These are phyloP conservation scores for Epichloe elymi DNA, from an alignment of 2,329 filamentous ascomycete genomes.

Conservation along the genomic window DNA sequence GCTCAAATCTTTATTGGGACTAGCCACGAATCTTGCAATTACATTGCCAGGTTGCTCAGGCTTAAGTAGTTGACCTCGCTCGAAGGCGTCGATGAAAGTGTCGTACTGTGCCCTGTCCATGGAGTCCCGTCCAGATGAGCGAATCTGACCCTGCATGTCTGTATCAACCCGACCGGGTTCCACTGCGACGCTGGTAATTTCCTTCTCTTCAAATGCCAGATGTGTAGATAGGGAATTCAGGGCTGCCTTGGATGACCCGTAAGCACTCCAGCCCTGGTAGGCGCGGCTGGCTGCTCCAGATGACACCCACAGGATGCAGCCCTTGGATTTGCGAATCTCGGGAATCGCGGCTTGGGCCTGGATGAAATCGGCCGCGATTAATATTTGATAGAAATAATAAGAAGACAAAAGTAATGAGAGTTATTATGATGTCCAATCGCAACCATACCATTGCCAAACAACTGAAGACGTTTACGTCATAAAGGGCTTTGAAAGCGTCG, in stretches of 20 bases:
- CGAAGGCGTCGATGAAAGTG: constrained; percentile 55
- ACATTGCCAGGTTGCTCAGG: constrained; percentile 79
- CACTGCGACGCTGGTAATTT: constrained; percentile 59
- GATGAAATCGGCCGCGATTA: background rate
- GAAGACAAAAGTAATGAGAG: background rate
- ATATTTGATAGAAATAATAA: background rate
- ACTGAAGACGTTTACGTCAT: constrained; percentile 81
- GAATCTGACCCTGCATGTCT: constrained; percentile 74
- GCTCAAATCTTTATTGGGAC: constrained; percentile 52
- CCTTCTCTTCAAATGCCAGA: constrained; percentile 62
- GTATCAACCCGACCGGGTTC: constrained; percentile 77
- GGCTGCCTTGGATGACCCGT: constrained; percentile 73
- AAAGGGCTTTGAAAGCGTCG: constrained; percentile 62
- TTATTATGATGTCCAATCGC: background rate
- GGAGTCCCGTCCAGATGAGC: constrained; percentile 40
- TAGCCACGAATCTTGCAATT: constrained; percentile 64
- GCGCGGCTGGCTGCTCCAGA: constrained; percentile 59
- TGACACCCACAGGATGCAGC: constrained; percentile 64
- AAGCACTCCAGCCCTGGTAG: constrained; percentile 65
- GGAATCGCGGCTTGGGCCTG: constrained; percentile 60
- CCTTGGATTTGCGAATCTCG: constrained; percentile 52
- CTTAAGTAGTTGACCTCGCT: constrained; percentile 57
- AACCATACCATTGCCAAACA: constrained; percentile 57
- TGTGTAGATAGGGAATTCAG: constrained; percentile 68
- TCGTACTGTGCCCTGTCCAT: constrained; percentile 48